Conservation (phyloP, 2,329 filamentous ascomycete species). For the Peltaster fructicola region DNA sequence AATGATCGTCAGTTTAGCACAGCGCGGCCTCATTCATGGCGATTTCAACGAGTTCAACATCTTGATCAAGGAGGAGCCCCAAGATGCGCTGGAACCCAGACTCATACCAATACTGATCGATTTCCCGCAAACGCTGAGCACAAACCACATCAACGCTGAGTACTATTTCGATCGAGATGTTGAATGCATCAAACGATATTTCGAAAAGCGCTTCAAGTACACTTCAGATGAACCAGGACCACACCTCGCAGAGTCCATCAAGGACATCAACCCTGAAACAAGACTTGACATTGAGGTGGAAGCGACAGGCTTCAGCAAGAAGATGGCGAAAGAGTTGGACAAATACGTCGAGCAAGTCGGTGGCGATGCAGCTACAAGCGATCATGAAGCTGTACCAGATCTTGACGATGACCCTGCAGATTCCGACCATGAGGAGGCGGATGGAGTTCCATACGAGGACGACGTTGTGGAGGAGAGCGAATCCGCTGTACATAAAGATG, state of each 20-base stretch:
- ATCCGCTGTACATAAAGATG: slow-evolving; percentile 1
- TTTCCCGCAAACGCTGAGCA: slow-evolving; percentile 95
- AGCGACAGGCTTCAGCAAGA: slow-evolving; percentile 88
- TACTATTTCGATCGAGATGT: slow-evolving; percentile 98
- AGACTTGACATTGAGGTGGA: slow-evolving; percentile 77
- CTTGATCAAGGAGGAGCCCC: slow-evolving; percentile 54
- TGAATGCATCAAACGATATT: slow-evolving; percentile 87
- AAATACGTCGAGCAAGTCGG: slow-evolving; percentile 60
- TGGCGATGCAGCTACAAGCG: slow-evolving; percentile 33
- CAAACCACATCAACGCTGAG: slow-evolving; percentile 82
- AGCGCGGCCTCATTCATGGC: slow-evolving; percentile 81
- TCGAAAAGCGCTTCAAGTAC: slow-evolving; percentile 77
- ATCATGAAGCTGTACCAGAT: slow-evolving; percentile 21
- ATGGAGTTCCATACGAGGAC: slow-evolving; percentile 7
- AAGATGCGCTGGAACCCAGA: slow-evolving; percentile 14
- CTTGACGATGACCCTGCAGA: slow-evolving; percentile 21
- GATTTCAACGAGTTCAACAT: slow-evolving; percentile 99
- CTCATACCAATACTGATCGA: slow-evolving; percentile 80
- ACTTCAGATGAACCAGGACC: slow-evolving; percentile 66
- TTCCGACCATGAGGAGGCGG: slow-evolving; percentile 15
- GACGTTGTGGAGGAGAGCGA: slow-evolving; percentile 8
- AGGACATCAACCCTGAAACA: slow-evolving; percentile 47
- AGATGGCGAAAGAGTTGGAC: slow-evolving; percentile 90
- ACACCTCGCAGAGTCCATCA: slow-evolving; percentile 69
- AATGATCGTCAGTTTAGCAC: slow-evolving; percentile 67